Base-by-base conservation (phyloP, 2,329 filamentous ascomycete genomes). In the Sporothrix protearum region DNA sequence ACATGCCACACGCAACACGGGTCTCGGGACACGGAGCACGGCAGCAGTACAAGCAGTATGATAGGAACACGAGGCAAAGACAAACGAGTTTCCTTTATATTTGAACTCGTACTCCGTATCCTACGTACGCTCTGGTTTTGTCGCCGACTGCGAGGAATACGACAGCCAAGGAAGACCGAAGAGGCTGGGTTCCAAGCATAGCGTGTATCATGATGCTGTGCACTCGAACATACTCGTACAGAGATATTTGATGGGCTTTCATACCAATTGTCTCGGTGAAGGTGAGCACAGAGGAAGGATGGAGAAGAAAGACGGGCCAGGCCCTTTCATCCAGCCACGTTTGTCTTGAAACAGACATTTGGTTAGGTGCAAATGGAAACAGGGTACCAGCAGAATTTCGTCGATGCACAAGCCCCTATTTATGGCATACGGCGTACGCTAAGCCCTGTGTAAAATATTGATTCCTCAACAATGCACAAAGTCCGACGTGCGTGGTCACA, bases 291-390 rank as follows among this genome's bases (percentile, higher is more conserved):
- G 36, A 42, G 36, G 36, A 12, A 45, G 63, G 14, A 33, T 25
- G 63, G 33, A 14, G 42, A 49, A 16, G 12, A 45, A 45, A n/a
- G 59, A 45, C 42, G 7, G 16, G 7, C 42, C 42, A 30, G 33
- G 25, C 42, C 63, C 22, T 28, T 51, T 36, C 14, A 36, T n/a
- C n/a, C 16, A 49, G 42, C 39, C 63, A 49, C 28, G 9, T 49
- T 57, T 66, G 63, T 66, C 63, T 66, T 28, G 42, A 42, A n/a
- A 10, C 25, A 19, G 42, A 36, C 53, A 67, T 67, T 67, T 67
- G 19, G 64, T 33, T 49, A 51, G 64, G 25, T 36, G 53, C 14
- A 51, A 9, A 66, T 25, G 22, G 28, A 51, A 33, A 36, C n/a
- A 3, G 45, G 51, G 45, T 45, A 67, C 36, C 64, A 19, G 19